Conservation (phyloP, 805 yeast species). For the Millerago galiae region DNA sequence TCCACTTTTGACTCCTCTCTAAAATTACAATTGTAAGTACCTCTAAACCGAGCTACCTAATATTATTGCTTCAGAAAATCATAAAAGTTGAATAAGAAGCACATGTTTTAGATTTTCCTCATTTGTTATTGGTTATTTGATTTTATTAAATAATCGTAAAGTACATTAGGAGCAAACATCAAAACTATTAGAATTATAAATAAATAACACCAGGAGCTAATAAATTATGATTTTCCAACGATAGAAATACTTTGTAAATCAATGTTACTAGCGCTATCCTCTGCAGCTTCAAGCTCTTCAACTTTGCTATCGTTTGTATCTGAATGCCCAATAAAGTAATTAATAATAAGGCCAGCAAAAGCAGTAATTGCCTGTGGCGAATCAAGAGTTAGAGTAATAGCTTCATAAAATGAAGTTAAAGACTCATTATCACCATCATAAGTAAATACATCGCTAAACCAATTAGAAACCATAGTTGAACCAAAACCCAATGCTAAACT, state of each 20-base stretch:
- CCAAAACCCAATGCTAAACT: slow-evolving; percentile 62
- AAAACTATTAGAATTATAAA: too few relatives aligned
- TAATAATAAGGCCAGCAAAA: slow-evolving; percentile 35
- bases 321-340: neutral
- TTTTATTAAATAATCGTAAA: too few relatives aligned
- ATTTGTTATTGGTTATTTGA: too few relatives aligned
- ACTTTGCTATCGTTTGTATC: neutral
- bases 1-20: too few relatives aligned
- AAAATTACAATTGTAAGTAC: too few relatives aligned
- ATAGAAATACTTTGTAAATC: neutral
- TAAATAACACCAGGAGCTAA: too few relatives aligned
- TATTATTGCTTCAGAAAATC: too few relatives aligned
- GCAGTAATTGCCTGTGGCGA: slow-evolving; percentile 72
- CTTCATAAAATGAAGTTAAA: slow-evolving; percentile 55
- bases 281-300: neutral
- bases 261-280: neutral
- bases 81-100: too few relatives aligned
- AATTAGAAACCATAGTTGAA: slow-evolving; percentile 51
- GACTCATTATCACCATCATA: slow-evolving; percentile 52
- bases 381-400: slow-evolving; percentile 61
- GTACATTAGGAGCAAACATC: too few relatives aligned
- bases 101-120: too few relatives aligned
- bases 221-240: neutral
- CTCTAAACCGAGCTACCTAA: too few relatives aligned
- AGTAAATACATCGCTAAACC: slow-evolving; percentile 63